Evolutionary conservation across 2,329 filamentous ascomycete species (phyloP), one percentile per base, ranked within the genome.

Genomic region (Curvularia spicifera): DNA sequence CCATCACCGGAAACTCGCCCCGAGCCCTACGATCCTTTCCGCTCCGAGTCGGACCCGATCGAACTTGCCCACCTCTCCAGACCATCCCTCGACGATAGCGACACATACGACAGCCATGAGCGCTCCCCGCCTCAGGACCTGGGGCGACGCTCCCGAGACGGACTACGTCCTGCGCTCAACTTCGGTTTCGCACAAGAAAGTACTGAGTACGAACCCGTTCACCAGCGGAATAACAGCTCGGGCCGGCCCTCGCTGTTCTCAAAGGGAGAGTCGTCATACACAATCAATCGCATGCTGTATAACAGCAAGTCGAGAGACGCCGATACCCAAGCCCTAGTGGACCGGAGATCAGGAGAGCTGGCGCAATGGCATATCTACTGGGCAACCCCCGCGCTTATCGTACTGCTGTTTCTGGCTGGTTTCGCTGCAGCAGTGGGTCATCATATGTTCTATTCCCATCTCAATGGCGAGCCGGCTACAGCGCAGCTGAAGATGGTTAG

Each of bases 321-420:
- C 5, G 69, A 70, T 28, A 70, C 72, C 7, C 73, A 77, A 56
- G 71, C 66, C 37, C 53, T 77, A 28, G 67, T 74, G 8, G 70
- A 76, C 24, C 57, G 68, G 46, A 67, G 74, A 50, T 66, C 73
- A 12, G 70, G 74, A 18, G 72, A 75, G 49, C 48, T 75, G 9
- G 75, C 72, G n/a, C 59, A 72, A 57, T 77, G 73, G 74, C 64
- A 71, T 22, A 59, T 77, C 46, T 72, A 77, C 51, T 77, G 73
- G 74, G 63, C 64, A 2, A 76, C 72, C 7, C 73, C 74, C 1
- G 69, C 68, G 1, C 53, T 72, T 6, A 71, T 76, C 24, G 45
- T 62, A 7, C 59, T 50, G 0, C 49, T 78, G 31, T 76, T 76
- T 29, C 35, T 76, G 7, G 62, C 67, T 12, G 75, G 75, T 1